A percentile compares a stretch with the other conserved stretches of the same genome.
Conservation (phyloP, 2,329 filamentous ascomycete genomes). For the Scytalidium sp. region DNA sequence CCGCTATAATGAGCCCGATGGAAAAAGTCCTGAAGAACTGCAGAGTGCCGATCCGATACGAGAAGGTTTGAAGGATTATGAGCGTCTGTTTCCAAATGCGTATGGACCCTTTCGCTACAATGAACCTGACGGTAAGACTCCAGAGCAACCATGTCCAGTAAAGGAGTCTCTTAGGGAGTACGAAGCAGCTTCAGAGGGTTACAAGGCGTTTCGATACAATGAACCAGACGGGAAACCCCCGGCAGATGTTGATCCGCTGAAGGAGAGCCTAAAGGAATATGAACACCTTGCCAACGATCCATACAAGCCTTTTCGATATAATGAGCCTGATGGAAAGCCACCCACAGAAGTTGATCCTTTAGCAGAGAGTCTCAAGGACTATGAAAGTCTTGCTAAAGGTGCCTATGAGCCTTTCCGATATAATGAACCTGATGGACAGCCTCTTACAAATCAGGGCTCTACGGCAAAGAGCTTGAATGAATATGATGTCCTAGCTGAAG, state of each 20-base stretch:
- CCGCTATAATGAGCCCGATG: no score
- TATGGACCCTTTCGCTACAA: constrained; percentile 33
- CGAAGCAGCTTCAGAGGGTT: constrained; percentile 24
- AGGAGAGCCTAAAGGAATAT: constrained; percentile 6
- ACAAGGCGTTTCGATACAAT: constrained; percentile 17
- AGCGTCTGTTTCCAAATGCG: constrained; percentile 13
- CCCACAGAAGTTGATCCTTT: constrained; percentile 20
- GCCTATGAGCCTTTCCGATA: constrained; percentile 19
- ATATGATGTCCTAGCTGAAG: no score
- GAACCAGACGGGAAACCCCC: constrained; percentile 21
- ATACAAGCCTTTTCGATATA: neutral
- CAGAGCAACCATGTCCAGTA: constrained; percentile 20
- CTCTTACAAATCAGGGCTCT: constrained; percentile 12
- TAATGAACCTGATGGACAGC: constrained; percentile 22
- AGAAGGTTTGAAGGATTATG: neutral
- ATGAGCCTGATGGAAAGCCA: constrained; percentile 34
- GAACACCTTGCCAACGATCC: neutral
- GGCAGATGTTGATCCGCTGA: constrained; percentile 8
- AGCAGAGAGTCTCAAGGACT: constrained; percentile 34
- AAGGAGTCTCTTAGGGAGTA: constrained; percentile 35
- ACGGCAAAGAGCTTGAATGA: neutral
- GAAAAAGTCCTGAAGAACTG: neutral
- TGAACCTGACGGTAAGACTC: constrained; percentile 37
- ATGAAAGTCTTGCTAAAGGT: constrained; percentile 25
- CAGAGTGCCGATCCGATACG: neutral